These are phyloP conservation scores for Penicillium verrucosum DNA, from an alignment of 2,329 filamentous ascomycete genomes.

Conservation along the genomic window DNA sequence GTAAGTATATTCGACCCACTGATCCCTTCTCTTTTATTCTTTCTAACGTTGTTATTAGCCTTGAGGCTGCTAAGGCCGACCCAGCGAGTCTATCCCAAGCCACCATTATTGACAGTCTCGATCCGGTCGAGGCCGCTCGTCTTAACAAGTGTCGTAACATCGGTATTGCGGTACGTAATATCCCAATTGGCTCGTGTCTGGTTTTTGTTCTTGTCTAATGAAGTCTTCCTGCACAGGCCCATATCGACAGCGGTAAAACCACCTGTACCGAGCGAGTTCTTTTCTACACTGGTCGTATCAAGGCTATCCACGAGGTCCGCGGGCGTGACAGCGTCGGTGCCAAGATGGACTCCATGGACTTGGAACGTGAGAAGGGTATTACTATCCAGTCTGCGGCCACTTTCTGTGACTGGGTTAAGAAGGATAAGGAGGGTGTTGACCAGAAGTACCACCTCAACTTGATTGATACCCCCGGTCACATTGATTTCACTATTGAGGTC, in stretches of 20 bases:
- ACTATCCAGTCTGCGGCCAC: slow-evolving; percentile 98
- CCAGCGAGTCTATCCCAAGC: slow-evolving; percentile 58
- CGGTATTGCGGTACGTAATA: slow-evolving; percentile 76
- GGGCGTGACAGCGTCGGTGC: slow-evolving; percentile 86
- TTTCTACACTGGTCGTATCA: slow-evolving; percentile 96
- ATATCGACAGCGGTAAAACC: slow-evolving; percentile 98
- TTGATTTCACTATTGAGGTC: slow-evolving; percentile 98
- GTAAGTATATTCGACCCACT: slow-evolving; percentile 28
- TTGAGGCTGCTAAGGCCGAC: slow-evolving; percentile 57
- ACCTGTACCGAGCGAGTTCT: slow-evolving; percentile 94
- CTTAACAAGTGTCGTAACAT: slow-evolving; percentile 88
- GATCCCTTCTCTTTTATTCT: background rate
- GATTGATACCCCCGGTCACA: slow-evolving; percentile 97
- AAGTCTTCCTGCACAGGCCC: slow-evolving; percentile 58
- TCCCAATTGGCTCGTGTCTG: background rate
- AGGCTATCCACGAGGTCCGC: slow-evolving; percentile 93
- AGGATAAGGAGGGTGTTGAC: slow-evolving; percentile 70
- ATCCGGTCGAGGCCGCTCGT: slow-evolving; percentile 72
- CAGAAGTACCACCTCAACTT: slow-evolving; percentile 96
- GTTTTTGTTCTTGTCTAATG: slow-evolving; percentile 1
- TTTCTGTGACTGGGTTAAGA: slow-evolving; percentile 95
- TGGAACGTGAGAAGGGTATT: slow-evolving; percentile 97
- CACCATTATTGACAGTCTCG: slow-evolving; percentile 74
- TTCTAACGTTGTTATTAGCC: slow-evolving; percentile 33
- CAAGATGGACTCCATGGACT: slow-evolving; percentile 99